These are phyloP conservation scores for Ramularia endophylla DNA, from an alignment of 2,329 filamentous ascomycete species.

Conservation along the genomic window DNA sequence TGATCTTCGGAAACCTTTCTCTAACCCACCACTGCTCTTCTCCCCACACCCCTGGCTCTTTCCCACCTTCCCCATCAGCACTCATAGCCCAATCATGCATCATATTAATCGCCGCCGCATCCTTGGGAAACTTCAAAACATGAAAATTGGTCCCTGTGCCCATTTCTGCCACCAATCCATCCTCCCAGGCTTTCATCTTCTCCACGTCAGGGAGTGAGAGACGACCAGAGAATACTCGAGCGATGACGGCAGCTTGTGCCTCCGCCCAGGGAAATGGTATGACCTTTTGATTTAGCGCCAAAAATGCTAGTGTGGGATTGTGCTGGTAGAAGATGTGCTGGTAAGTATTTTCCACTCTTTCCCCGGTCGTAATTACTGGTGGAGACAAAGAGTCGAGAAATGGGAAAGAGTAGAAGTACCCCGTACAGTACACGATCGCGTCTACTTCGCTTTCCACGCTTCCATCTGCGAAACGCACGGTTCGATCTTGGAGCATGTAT, in stretches of 20 bases:
- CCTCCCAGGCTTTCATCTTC: slow-evolving; percentile 68
- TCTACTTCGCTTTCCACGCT: slow-evolving; percentile 63
- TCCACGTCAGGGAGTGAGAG: slow-evolving; percentile 56
- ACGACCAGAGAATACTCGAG: slow-evolving; percentile 69
- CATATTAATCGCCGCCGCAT: slow-evolving; percentile 65
- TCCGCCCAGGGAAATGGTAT: slow-evolving; percentile 82
- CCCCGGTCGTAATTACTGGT: slow-evolving; percentile 61
- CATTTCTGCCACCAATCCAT: slow-evolving; percentile 27
- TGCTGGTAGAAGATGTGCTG: slow-evolving; percentile 71
- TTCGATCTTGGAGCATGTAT: slow-evolving; percentile 52
- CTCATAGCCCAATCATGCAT: slow-evolving; percentile 56
- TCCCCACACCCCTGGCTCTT: slow-evolving; percentile 65
- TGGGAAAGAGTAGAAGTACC: slow-evolving; percentile 79
- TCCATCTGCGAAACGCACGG: slow-evolving; percentile 62
- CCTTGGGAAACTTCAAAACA: slow-evolving; percentile 52
- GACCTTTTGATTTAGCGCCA: slow-evolving; percentile 70
- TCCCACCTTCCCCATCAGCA: slow-evolving; percentile 47
- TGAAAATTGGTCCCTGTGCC: slow-evolving; percentile 50
- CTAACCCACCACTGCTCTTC: slow-evolving; percentile 67
- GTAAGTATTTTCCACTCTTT: slow-evolving; percentile 65
- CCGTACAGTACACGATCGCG: slow-evolving; percentile 77
- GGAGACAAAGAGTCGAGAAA: slow-evolving; percentile 54
- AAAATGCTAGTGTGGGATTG: slow-evolving; percentile 72
- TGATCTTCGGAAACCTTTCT: slow-evolving; percentile 60
- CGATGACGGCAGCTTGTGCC: slow-evolving; percentile 69